These are phyloP conservation scores for Angomonas deanei DNA, from an alignment of 208 protist genomes.

Conservation along the genomic window DNA sequence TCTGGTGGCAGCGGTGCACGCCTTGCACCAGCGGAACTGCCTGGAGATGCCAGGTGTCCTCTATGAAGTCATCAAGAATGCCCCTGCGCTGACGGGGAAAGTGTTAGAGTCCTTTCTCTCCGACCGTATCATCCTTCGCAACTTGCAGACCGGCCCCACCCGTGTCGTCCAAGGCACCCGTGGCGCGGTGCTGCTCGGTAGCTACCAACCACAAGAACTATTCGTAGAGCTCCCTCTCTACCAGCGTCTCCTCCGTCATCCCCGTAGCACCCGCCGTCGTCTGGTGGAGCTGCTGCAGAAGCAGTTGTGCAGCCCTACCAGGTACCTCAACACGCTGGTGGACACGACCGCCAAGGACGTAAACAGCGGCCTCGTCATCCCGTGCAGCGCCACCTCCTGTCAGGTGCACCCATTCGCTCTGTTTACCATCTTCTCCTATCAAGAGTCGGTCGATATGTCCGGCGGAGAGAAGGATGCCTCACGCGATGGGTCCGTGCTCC, in stretches of 20 bases:
- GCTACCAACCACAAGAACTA: conserved; percentile 60
- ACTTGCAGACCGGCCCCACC: conserved; percentile 35
- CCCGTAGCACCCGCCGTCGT: conserved; percentile 50
- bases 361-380: conserved; percentile 50
- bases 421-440: conserved; percentile 71
- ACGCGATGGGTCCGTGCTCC: neutral
- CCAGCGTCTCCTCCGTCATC: conserved; percentile 54
- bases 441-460: conserved; percentile 46
- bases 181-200: conserved; percentile 24
- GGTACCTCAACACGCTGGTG: conserved; percentile 62
- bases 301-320: conserved; percentile 72
- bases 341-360: conserved; percentile 65
- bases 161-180: conserved; percentile 33
- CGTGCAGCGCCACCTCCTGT: conserved; percentile 60
- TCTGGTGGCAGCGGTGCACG: conserved; percentile 58
- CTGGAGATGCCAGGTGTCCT: conserved; percentile 73
- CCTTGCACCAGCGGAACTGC: conserved; percentile 49
- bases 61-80: conserved; percentile 80
- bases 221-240: conserved; percentile 74
- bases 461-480: neutral
- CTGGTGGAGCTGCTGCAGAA: conserved; percentile 78
- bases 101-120: conserved; percentile 65
- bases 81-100: conserved; percentile 61
- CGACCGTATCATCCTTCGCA: conserved; percentile 39
- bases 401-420: conserved; percentile 82